Conservation (phyloP, 228 moss, liverwort and hornwort species). For the Sphagnum magellanicum region DNA sequence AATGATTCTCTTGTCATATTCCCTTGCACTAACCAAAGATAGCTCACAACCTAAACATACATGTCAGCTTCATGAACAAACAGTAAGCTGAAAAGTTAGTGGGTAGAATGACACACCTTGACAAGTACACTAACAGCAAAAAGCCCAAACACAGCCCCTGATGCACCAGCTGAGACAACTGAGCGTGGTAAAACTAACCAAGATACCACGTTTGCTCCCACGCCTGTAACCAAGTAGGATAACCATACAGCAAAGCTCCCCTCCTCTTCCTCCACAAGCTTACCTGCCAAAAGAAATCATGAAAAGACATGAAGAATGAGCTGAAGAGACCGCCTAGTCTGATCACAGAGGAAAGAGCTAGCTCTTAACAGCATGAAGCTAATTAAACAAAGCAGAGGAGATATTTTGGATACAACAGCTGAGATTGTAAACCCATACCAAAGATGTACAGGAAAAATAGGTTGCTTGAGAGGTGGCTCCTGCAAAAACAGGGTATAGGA, state of each 20-base stretch:
- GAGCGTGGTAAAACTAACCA: constrained; percentile 87
- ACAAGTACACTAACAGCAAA: constrained; percentile 97
- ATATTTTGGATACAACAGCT: neutral
- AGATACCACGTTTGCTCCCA: constrained; percentile 93
- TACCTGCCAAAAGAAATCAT: constrained; percentile 42
- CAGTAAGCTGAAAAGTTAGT: neutral
- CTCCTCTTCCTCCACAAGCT: constrained; percentile 97
- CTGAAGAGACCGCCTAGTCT: neutral
- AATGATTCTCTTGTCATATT: neutral
- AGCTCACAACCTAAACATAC: neutral
- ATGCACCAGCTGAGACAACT: constrained; percentile 93
- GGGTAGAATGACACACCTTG: constrained; percentile 42
- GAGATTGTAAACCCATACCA: constrained; percentile 46
- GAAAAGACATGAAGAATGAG: neutral
- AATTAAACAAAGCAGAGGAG: neutral
- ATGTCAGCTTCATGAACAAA: neutral
- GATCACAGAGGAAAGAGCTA: no score
- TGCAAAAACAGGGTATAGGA: constrained; percentile 74
- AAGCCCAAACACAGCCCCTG: constrained; percentile 95
- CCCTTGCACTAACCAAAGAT: neutral
- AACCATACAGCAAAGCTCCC: constrained; percentile 94
- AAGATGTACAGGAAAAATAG: constrained; percentile 99
- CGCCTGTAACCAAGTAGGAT: constrained; percentile 87
- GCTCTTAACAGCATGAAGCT: neutral
- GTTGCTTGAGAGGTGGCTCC: constrained; percentile 98